These are phyloP conservation scores for Claviceps paspali DNA, from an alignment of 2,329 filamentous ascomycete species.

Conservation along the genomic window DNA sequence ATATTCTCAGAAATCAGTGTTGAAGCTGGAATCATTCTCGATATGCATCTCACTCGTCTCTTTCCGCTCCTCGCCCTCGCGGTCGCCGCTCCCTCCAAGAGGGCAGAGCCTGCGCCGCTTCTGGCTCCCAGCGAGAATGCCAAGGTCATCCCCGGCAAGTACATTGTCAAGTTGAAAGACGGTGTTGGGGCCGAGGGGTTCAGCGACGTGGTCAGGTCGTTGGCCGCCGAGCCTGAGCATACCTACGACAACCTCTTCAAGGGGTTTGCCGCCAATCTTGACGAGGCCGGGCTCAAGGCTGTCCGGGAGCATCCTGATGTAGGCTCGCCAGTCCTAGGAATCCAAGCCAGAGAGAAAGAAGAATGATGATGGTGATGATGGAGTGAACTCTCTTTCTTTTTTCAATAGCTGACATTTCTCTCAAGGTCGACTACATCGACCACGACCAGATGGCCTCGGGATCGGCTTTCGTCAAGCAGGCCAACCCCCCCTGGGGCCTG, in stretches of 20 bases:
- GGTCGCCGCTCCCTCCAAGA: conserved; percentile 7
- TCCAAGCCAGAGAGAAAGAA: too few species aligned
- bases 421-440: conserved; percentile 21
- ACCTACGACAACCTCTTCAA: conserved; percentile 11
- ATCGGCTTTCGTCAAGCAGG: conserved; percentile 14
- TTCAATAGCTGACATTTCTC: not conserved
- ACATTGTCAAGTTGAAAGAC: conserved; percentile 15
- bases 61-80: conserved; percentile 8
- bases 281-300: conserved; percentile 6
- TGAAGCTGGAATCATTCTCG: not conserved
- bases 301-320: conserved; percentile 13
- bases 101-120: conserved; percentile 11
- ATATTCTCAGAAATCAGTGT: too few species aligned
- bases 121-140: conserved; percentile 4
- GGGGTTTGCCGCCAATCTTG: conserved; percentile 12
- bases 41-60: conserved; percentile 8
- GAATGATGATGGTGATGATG: not conserved
- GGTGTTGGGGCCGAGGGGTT: conserved; percentile 5
- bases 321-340: too few species aligned
- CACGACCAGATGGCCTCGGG: conserved; percentile 14
- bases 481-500: conserved; percentile 21
- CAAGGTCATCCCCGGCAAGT: conserved; percentile 12
- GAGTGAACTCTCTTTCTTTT: too few species aligned
- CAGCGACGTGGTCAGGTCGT: conserved; percentile 7
- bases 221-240: conserved; percentile 10